phyloP scores from a whole-genome alignment of 345 rosid species.

The Firmiana major region DNA sequence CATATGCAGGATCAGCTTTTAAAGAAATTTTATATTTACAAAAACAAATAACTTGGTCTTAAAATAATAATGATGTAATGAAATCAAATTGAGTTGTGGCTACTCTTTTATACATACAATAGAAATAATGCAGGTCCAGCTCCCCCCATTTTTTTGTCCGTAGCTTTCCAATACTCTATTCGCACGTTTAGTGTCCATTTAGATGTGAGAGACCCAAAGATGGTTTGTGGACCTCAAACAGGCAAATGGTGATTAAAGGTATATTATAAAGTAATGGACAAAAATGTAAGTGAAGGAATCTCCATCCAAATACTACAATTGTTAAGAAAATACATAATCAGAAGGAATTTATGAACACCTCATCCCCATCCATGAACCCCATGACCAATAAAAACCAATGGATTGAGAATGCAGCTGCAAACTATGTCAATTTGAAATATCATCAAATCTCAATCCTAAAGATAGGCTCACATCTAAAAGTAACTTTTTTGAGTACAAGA shows the following conservation, averaged over 20 bases:
- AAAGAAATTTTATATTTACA: too few relatives aligned
- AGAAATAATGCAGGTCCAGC: not conserved
- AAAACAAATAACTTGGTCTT: not conserved
- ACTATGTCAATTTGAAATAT: not conserved
- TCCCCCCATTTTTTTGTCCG: too few relatives aligned
- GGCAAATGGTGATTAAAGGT: not conserved
- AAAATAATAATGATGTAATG: not conserved
- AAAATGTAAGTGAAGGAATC: not conserved
- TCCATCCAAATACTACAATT: too few relatives aligned
- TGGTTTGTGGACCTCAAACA: not conserved
- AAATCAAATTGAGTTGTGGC: not conserved
- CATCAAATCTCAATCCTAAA: not conserved
- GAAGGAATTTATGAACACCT: too few relatives aligned
- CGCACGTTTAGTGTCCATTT: not conserved
- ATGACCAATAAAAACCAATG: too few relatives aligned
- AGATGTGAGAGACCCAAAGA: too few relatives aligned
- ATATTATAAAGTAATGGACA: not conserved
- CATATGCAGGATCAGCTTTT: too few relatives aligned
- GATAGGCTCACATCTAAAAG: not conserved
- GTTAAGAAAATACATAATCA: too few relatives aligned
- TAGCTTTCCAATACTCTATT: not conserved
- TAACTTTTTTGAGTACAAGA: not conserved
- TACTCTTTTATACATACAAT: not conserved
- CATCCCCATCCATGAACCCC: too few relatives aligned
- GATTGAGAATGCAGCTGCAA: too few relatives aligned